Evolutionary conservation across 1,139 yeast genomes (phyloP).

Genomic region (Lodderomyces margitis): DNA sequence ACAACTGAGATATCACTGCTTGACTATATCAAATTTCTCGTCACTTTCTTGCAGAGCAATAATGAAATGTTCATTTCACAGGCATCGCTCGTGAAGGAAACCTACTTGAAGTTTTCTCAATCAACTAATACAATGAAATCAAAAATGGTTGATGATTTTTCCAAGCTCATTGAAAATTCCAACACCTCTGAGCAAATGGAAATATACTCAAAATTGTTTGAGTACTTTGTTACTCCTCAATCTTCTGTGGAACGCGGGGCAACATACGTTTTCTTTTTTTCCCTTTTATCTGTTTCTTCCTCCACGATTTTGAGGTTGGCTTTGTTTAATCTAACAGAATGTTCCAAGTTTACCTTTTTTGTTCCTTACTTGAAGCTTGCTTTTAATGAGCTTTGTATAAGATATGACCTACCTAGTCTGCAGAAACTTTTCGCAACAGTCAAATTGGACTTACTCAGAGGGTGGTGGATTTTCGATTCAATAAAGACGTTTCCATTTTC

Average conservation of each 20-base stretch:
- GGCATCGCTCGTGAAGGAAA: constrained; percentile 5
- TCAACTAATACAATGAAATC: constrained; percentile 20
- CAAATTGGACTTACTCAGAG: constrained; percentile 33
- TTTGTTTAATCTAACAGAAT: constrained; percentile 43
- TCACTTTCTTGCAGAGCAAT: constrained; percentile 13
- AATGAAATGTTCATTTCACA: constrained; percentile 10
- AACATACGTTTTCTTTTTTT: constrained; percentile 36
- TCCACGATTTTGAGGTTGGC: constrained; percentile 28
- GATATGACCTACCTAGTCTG: constrained; percentile 16
- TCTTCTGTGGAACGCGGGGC: constrained; percentile 39
- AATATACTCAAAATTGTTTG: constrained; percentile 32
- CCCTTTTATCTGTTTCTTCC: constrained; percentile 28
- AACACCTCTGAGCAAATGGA: constrained; percentile 19
- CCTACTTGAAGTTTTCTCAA: constrained; percentile 9
- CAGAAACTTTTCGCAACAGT: constrained; percentile 27
- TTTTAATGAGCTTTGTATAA: constrained; percentile 21
- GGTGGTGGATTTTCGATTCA: constrained; percentile 38
- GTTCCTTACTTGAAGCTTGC: constrained; percentile 27
- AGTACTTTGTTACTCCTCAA: constrained; percentile 33
- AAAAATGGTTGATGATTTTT: constrained; percentile 8
- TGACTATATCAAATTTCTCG: constrained; percentile 21
- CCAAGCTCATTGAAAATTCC: constrained; percentile 2
- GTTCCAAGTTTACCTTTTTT: constrained; percentile 32
- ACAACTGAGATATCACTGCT: constrained; percentile 21
- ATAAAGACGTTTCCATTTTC: constrained; percentile 38